These are phyloP conservation scores for Craterostigma plantagineum DNA, from an alignment of 257 asterid genomes.

Conservation along the genomic window DNA sequence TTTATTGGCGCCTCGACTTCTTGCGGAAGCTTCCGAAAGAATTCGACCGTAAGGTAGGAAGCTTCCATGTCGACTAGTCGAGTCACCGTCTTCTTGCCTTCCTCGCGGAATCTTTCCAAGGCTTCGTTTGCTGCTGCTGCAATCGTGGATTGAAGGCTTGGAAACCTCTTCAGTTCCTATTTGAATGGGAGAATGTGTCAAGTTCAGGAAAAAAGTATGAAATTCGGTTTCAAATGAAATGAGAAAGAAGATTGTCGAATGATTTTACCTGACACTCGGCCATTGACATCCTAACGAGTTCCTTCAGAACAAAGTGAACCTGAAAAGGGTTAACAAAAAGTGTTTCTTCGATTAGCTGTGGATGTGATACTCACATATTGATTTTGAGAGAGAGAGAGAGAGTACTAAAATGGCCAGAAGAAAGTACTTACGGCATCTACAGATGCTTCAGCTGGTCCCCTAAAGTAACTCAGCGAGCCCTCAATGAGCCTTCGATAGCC, in stretches of 20 bases:
- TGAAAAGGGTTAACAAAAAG: constrained; percentile 10
- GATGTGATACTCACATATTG: no score
- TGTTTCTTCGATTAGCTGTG: no score
- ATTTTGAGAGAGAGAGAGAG: neutral
- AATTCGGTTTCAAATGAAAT: neutral
- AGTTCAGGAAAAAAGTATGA: constrained; percentile 5
- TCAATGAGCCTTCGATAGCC: constrained; percentile 86
- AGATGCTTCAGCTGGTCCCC: constrained; percentile 94
- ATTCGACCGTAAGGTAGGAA: constrained; percentile 72
- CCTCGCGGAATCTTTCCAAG: constrained; percentile 67
- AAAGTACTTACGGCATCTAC: constrained; percentile 60
- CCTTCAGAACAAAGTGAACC: constrained; percentile 88
- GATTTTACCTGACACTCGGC: constrained; percentile 77
- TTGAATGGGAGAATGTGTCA: constrained; percentile 3
- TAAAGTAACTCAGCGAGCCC: constrained; percentile 63
- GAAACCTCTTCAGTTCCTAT: constrained; percentile 83
- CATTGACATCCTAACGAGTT: constrained; percentile 76
- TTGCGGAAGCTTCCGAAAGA: constrained; percentile 81
- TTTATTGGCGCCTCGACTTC: constrained; percentile 31
- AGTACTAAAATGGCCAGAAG: no score
- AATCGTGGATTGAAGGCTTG: constrained; percentile 58
- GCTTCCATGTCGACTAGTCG: constrained; percentile 89
- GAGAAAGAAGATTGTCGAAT: neutral
- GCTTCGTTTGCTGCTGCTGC: constrained; percentile 71
- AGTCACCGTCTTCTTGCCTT: constrained; percentile 54